Evolutionary conservation across 2,329 filamentous ascomycete species (phyloP).

Genomic region (Hymenoscyphus linearis): DNA sequence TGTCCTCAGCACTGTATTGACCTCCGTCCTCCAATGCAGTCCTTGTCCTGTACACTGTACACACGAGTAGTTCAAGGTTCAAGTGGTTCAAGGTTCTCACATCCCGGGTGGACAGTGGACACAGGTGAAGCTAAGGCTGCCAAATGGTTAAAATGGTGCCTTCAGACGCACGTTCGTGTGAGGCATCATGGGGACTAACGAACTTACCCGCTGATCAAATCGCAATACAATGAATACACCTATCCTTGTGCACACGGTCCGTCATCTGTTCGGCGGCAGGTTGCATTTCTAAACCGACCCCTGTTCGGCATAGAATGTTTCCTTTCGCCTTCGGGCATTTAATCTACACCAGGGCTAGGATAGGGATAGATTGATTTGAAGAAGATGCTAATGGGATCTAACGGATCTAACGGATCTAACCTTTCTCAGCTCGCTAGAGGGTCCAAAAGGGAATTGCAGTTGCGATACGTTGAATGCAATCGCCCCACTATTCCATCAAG

Average conservation of each 20-base stretch:
- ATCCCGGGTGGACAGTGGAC: too few relatives aligned
- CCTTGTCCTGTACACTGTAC: too few relatives aligned
- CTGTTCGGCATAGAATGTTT: conserved; percentile 24
- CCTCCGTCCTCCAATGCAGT: too few relatives aligned
- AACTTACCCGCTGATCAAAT: conserved; percentile 15
- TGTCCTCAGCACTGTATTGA: too few relatives aligned
- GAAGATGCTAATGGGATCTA: too few relatives aligned
- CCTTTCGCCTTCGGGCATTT: conserved; percentile 26
- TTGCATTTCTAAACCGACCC: conserved; percentile 20
- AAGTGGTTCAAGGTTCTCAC: too few relatives aligned
- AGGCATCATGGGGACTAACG: not conserved
- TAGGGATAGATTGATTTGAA: too few relatives aligned
- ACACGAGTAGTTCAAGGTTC: not conserved
- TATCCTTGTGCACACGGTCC: conserved; percentile 10
- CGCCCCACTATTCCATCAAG: not conserved
- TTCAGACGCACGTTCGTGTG: conserved; percentile 1
- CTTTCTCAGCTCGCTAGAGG: not conserved
- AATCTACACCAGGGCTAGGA: conserved; percentile 3
- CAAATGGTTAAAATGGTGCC: conserved; percentile 1
- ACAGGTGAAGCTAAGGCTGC: conserved; percentile 2
- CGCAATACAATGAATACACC: conserved; percentile 21
- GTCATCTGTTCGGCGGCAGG: conserved; percentile 16
- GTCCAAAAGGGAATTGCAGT: not conserved
- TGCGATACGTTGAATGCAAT: conserved; percentile 1
- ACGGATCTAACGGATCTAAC: too few relatives aligned